phyloP scores from a whole-genome alignment of 2,329 filamentous ascomycete genomes.

The Fusarium napiforme region DNA sequence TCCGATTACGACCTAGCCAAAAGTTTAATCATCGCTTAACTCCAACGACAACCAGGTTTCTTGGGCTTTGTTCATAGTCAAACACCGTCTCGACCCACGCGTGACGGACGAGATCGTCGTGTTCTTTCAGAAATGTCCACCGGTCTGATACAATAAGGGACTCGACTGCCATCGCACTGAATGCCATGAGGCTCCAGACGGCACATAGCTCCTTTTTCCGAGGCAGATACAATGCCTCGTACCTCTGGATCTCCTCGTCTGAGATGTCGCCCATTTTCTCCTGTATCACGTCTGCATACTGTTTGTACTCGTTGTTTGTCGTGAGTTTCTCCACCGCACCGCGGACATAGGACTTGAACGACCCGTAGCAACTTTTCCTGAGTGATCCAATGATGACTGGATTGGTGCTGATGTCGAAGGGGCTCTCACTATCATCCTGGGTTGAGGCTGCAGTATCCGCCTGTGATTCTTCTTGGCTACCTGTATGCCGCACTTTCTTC shows the following conservation, averaged over 20 bases:
- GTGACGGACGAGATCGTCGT: slow-evolving; percentile 73
- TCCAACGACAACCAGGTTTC: slow-evolving; percentile 93
- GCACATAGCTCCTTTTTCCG: slow-evolving; percentile 85
- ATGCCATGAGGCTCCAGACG: slow-evolving; percentile 96
- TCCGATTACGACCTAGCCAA: slow-evolving; percentile 25
- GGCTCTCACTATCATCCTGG: slow-evolving; percentile 48
- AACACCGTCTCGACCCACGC: slow-evolving; percentile 96
- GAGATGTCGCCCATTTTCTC: slow-evolving; percentile 75
- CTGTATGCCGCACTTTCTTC: slow-evolving; percentile 62
- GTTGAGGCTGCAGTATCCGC: slow-evolving; percentile 12
- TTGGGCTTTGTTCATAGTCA: slow-evolving; percentile 84
- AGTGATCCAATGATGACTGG: slow-evolving; percentile 90
- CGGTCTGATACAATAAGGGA: slow-evolving; percentile 90
- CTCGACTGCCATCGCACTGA: slow-evolving; percentile 89
- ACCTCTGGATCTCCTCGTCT: slow-evolving; percentile 78
- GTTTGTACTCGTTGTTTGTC: slow-evolving; percentile 65
- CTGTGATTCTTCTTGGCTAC: slow-evolving; percentile 42
- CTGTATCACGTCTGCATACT: slow-evolving; percentile 69
- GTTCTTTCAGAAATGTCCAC: slow-evolving; percentile 87
- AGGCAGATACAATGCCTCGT: slow-evolving; percentile 71
- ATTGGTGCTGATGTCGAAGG: slow-evolving; percentile 71
- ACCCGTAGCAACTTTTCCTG: slow-evolving; percentile 80
- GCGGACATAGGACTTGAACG: slow-evolving; percentile 80
- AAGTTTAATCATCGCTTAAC: slow-evolving; percentile 70
- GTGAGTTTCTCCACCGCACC: slow-evolving; percentile 83